Percentiles rank a stretch among this genome's conserved stretches.
These are phyloP conservation scores for Cordyceps pruinosa DNA, from an alignment of 2,329 filamentous ascomycete species.

Conservation along the genomic window DNA sequence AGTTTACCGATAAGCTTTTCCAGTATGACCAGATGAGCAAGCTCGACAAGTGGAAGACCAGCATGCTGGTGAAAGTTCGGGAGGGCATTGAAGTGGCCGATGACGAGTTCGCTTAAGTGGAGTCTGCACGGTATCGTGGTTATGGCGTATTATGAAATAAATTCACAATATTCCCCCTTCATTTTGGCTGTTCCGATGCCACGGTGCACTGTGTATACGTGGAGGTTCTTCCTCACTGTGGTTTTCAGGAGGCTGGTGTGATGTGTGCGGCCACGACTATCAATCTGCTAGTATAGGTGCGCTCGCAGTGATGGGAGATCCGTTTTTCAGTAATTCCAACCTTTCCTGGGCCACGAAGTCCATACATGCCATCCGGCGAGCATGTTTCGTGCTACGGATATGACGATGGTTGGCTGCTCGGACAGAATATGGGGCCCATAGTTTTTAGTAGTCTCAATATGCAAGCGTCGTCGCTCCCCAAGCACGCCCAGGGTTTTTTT, in stretches of 20 bases:
- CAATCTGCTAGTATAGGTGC: too few species aligned
- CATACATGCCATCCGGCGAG: too few species aligned
- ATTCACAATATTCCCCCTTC: too few species aligned
- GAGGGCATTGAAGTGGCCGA: slow-evolving; percentile 61
- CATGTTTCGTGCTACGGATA: too few species aligned
- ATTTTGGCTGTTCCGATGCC: background rate
- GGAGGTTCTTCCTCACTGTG: too few species aligned
- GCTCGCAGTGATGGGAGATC: too few species aligned
- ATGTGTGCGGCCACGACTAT: too few species aligned
- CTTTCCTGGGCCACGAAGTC: too few species aligned
- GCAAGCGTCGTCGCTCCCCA: background rate
- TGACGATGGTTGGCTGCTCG: background rate
- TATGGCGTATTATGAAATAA: slow-evolving; percentile 3
- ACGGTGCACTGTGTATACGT: too few species aligned
- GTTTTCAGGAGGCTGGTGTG: too few species aligned
- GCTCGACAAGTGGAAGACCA: slow-evolving; percentile 96
- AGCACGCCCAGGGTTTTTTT: background rate
- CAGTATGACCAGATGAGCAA: slow-evolving; percentile 89
- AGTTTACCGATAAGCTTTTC: slow-evolving; percentile 79
- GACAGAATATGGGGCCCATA: background rate
- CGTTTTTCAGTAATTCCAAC: too few species aligned
- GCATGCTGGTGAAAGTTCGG: slow-evolving; percentile 75
- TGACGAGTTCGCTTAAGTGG: slow-evolving; percentile 34
- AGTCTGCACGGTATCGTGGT: slow-evolving; percentile 4
- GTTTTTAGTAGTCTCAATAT: background rate